Evolutionary conservation across 2,329 filamentous ascomycete genomes (phyloP).

Genomic region (Arthrobotrys entomopaga): DNA sequence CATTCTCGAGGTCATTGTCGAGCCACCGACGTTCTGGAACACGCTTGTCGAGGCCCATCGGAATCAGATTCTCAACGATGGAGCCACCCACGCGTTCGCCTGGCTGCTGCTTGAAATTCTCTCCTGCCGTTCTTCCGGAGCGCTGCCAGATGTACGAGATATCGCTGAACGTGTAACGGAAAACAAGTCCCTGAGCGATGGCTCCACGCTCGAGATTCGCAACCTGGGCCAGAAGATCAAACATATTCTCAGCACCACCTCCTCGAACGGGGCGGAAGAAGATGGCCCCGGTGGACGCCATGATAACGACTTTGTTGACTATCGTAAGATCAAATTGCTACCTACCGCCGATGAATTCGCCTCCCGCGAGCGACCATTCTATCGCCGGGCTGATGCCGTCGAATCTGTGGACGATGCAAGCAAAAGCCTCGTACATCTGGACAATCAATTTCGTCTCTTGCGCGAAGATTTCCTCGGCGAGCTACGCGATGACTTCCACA

Average conservation of each 20-base stretch:
- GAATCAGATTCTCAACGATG: conserved; percentile 60
- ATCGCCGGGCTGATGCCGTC: conserved; percentile 66
- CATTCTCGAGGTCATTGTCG: conserved; percentile 65
- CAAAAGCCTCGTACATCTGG: conserved; percentile 68
- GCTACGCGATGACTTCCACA: conserved; percentile 71
- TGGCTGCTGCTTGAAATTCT: conserved; percentile 68
- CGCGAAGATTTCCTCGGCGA: conserved; percentile 77
- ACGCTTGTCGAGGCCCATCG: conserved; percentile 59
- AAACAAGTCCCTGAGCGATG: conserved; percentile 59
- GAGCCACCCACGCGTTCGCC: conserved; percentile 62
- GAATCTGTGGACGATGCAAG: conserved; percentile 59
- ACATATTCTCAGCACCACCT: conserved; percentile 61
- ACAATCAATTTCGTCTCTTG: conserved; percentile 77
- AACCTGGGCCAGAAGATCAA: conserved; percentile 63
- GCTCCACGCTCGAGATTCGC: conserved; percentile 60
- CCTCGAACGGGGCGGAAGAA: conserved; percentile 46
- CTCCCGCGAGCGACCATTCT: conserved; percentile 68
- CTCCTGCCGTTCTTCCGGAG: conserved; percentile 59
- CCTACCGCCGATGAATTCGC: conserved; percentile 74
- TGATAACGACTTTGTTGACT: conserved; percentile 75
- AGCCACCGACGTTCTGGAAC: conserved; percentile 69
- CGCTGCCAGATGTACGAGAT: conserved; percentile 58
- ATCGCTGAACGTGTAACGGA: conserved; percentile 57
- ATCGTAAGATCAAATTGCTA: conserved; percentile 71
- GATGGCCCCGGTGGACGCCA: conserved; percentile 72